Conservation (phyloP, 2,329 filamentous ascomycete genomes). For the Davidsoniella eucalypti region DNA sequence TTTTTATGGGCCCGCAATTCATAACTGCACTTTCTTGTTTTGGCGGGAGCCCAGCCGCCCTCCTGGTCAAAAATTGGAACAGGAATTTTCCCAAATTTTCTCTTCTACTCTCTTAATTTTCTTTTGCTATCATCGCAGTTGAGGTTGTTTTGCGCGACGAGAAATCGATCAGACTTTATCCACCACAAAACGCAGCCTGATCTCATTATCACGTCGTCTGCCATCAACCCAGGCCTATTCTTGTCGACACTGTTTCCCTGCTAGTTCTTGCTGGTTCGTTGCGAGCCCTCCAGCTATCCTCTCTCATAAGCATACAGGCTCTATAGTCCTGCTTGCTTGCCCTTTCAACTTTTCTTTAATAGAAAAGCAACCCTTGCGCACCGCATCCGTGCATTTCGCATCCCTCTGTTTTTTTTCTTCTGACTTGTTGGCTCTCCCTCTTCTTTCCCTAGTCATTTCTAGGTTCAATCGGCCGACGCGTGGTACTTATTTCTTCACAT, state of each 20-base stretch:
- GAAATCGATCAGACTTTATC: neutral
- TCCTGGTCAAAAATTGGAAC: too few species aligned
- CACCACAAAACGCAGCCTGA: neutral
- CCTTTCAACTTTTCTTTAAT: neutral
- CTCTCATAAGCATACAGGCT: neutral
- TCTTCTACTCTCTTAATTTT: neutral
- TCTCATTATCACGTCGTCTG: neutral
- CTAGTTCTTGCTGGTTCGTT: neutral
- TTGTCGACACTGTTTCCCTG: neutral
- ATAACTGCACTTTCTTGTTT: too few species aligned
- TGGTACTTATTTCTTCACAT: constrained; percentile 1
- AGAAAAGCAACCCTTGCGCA: constrained; percentile 6
- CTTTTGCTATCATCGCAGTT: neutral
- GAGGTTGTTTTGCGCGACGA: neutral
- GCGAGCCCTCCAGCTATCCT: neutral
- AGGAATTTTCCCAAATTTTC: neutral
- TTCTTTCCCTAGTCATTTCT: constrained; percentile 1
- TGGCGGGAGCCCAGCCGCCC: too few species aligned
- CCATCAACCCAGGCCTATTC: neutral
- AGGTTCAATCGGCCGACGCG: neutral
- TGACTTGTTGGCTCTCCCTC: constrained; percentile 2
- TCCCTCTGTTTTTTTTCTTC: constrained; percentile 7
- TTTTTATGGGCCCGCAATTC: too few species aligned
- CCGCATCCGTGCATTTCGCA: constrained; percentile 12
- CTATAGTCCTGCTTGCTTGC: neutral